Conservation (phyloP, 2,329 filamentous ascomycete genomes). For the Pyrenophora graminea region DNA sequence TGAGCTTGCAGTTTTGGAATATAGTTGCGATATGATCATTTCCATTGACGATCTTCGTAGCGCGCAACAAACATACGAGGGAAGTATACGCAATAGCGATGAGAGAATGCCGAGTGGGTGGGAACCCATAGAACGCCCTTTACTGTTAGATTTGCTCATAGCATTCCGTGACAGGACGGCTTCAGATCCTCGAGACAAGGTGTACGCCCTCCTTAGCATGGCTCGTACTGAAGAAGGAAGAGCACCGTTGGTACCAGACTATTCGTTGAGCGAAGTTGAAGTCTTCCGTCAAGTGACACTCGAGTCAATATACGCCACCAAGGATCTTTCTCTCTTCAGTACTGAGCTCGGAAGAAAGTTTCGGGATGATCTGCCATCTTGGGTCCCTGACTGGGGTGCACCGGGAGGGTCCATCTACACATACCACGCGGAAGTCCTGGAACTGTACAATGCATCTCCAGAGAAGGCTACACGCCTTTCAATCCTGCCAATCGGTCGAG, state of each 20-base stretch:
- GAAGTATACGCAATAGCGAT: no score
- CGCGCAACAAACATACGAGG: rapidly evolving
- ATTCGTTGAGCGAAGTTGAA: neutral
- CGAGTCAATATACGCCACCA: neutral
- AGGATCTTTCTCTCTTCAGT: constrained; percentile 11
- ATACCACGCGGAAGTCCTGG: neutral
- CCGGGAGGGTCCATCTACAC: constrained; percentile 6
- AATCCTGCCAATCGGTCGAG: no score
- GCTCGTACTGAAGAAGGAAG: neutral
- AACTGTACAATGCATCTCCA: no score
- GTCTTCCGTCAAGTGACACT: neutral
- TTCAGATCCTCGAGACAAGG: constrained; percentile 25
- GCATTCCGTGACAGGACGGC: constrained; percentile 11
- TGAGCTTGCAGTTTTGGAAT: neutral
- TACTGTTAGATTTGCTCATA: neutral
- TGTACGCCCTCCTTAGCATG: constrained; percentile 20
- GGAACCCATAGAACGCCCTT: neutral
- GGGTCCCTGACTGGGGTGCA: constrained; percentile 28
- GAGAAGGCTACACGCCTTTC: no score
- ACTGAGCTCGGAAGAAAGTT: constrained; percentile 20
- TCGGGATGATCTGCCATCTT: constrained; percentile 22
- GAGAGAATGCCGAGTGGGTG: no score
- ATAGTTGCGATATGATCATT: neutral
- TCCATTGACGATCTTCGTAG: neutral
- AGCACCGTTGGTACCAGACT: constrained; percentile 1